Evolutionary conservation across 345 rosid genomes (phyloP), one percentile per base, ranked within the genome.

Genomic region (Ceriops zippeliana): DNA sequence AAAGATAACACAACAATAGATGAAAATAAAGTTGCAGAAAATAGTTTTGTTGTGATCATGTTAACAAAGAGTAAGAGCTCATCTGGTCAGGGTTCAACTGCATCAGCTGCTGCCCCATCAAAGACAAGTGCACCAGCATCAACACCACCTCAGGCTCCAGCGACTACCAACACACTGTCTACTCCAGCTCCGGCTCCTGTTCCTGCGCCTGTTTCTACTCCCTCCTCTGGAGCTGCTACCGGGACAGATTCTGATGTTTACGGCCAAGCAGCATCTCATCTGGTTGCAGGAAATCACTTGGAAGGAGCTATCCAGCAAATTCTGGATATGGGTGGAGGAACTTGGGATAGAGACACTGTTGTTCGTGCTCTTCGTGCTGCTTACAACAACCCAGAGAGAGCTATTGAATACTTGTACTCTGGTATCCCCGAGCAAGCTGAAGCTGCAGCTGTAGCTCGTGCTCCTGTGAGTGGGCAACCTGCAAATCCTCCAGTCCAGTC

Each of bases 311-410:
- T 95, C 70, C 97, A 91, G 78, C 93, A 91, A 70, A 95, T 95
- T 81, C 83, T 95, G 79, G 98, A 91, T 74, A 90, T 95, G 92
- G 99, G 98, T 61, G 98, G 96, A 69, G 97, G 98, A 63, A 82
- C 81, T 17, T 91, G 98, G 98, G 96, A 91, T 67, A 89, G 96
- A 76, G 97, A 89, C 35, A 89, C 84, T 62, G 93, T 91, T 77
- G 79, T 86, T 65, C 92, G 87, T 30, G 98, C 99, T 62, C 96
- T 95, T 58, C 90, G 91, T 64, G 98, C 97, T 67, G 99, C 97
- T 60, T 95, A 58, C 79, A 95, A 91, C 81, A 91, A 91, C 60
- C 99, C 97, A 1, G 97, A 90, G 83, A 87, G 98, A 79, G 99
- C 99, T 81, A 96, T 95, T 74, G 98, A 95, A 82, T 95, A 95